phyloP scores from a whole-genome alignment of 768 basidiomycete genomes.

The Sarcomyxa edulis region DNA sequence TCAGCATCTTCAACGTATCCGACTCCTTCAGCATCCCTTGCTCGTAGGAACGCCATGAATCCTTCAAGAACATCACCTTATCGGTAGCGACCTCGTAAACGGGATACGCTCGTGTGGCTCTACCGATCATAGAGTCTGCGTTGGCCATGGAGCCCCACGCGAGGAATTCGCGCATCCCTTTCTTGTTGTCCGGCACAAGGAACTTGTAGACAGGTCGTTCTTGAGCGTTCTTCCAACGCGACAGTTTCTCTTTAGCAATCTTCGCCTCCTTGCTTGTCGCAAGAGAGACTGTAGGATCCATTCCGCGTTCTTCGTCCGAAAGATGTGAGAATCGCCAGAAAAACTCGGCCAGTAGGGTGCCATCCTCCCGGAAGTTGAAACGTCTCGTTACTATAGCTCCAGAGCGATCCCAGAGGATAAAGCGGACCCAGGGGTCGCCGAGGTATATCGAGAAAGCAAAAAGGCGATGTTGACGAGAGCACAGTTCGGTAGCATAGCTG shows the following conservation, averaged over 20 bases:
- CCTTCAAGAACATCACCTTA: conserved; percentile 19
- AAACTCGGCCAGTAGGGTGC: conserved; percentile 19
- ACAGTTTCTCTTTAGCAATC: conserved; percentile 8
- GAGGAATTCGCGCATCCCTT: conserved; percentile 5
- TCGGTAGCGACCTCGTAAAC: conserved; percentile 10
- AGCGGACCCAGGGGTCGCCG: conserved; percentile 15
- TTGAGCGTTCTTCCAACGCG: background rate
- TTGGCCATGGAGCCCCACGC: conserved; percentile 11
- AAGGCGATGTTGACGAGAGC: conserved; percentile 20
- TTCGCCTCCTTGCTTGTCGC: conserved; percentile 7
- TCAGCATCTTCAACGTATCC: conserved; percentile 13
- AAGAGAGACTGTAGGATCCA: conserved; percentile 18
- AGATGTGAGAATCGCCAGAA: conserved; percentile 21
- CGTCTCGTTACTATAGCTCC: conserved; percentile 22
- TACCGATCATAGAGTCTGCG: conserved; percentile 9
- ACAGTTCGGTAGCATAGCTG: conserved; percentile 13
- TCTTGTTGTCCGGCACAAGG: conserved; percentile 7
- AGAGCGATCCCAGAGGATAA: conserved; percentile 27
- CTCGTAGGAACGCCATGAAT: conserved; percentile 17
- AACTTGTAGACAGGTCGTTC: conserved; percentile 9
- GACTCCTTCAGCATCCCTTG: conserved; percentile 10
- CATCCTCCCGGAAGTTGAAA: conserved; percentile 17
- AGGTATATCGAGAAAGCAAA: conserved; percentile 22
- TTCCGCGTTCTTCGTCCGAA: conserved; percentile 14
- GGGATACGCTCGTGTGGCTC: conserved; percentile 14